Percentiles rank a stretch among this genome's conserved stretches.
phyloP scores from a whole-genome alignment of 2,329 filamentous ascomycete species.

The Aspergillus tanneri region DNA sequence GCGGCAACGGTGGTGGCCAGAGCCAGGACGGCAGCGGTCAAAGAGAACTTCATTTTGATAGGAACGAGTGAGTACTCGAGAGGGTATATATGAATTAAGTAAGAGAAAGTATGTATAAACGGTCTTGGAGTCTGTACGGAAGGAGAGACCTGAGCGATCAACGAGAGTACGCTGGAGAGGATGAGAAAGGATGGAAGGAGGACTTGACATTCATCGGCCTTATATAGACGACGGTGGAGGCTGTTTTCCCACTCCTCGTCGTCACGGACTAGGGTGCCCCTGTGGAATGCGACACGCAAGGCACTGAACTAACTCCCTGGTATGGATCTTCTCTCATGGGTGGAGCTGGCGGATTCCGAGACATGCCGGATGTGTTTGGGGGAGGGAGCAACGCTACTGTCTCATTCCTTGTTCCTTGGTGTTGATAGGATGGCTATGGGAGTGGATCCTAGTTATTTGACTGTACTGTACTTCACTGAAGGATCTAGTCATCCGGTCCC shows the following conservation, averaged over 20 bases:
- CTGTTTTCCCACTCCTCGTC: conserved; percentile 14
- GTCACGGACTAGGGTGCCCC: conserved; percentile 11
- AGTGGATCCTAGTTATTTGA: neutral
- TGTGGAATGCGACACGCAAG: conserved; percentile 35
- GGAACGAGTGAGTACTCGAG: conserved; percentile 27
- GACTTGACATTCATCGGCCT: conserved; percentile 19
- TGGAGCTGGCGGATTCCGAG: neutral
- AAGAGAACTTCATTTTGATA: conserved; percentile 41
- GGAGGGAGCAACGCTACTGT: conserved; percentile 3
- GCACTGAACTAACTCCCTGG: conserved; percentile 10
- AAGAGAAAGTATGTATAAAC: too few relatives aligned
- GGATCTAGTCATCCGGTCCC: neutral
- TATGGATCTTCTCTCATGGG: conserved; percentile 20
- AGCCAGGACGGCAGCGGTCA: conserved; percentile 35
- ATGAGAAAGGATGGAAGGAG: conserved; percentile 14
- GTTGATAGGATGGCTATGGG: conserved; percentile 13
- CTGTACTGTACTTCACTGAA: neutral
- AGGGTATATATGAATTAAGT: conserved; percentile 5
- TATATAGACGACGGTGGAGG: conserved; percentile 36
- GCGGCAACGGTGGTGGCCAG: conserved; percentile 36
- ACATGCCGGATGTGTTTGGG: neutral
- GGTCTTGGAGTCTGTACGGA: too few relatives aligned
- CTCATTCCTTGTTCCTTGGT: conserved; percentile 17
- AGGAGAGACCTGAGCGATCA: conserved; percentile 25
- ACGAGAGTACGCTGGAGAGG: conserved; percentile 35